Evolutionary conservation across 352 stramenopile species (phyloP).

Genomic region (Phytophthora boehmeriae): DNA sequence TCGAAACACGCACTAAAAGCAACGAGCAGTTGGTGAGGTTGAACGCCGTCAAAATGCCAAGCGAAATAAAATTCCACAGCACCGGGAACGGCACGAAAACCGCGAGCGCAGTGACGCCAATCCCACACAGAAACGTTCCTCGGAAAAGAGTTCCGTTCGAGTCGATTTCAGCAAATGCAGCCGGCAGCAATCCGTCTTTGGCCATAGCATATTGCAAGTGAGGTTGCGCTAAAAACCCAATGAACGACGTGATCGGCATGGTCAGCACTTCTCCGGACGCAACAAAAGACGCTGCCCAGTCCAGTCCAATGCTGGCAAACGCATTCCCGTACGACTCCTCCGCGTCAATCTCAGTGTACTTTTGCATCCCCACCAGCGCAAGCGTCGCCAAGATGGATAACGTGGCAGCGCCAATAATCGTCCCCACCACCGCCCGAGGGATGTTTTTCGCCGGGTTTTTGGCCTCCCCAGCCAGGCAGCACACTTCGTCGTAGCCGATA

Average conservation of each 20-base stretch:
- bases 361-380: conserved; percentile 92
- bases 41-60: conserved; percentile 90
- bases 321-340: conserved; percentile 75
- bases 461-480: conserved; percentile 90
- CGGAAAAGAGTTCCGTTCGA: conserved; percentile 74
- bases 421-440: conserved; percentile 89
- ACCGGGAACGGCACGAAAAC: conserved; percentile 86
- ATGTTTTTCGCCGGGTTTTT: conserved; percentile 89
- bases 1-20: conserved; percentile 65
- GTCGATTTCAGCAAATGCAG: conserved; percentile 81
- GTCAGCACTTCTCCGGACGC: conserved; percentile 93
- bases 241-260: conserved; percentile 95
- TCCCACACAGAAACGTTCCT: conserved; percentile 65
- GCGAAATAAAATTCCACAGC: conserved; percentile 91
- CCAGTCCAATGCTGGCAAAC: conserved; percentile 64
- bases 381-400: conserved; percentile 90
- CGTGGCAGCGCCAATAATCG: conserved; percentile 81
- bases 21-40: conserved; percentile 91
- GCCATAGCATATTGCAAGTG: conserved; percentile 92
- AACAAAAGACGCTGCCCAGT: conserved; percentile 86
- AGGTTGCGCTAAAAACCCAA: conserved; percentile 94
- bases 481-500: conserved; percentile 97
- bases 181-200: conserved; percentile 92
- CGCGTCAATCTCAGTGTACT: conserved; percentile 83
- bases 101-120: conserved; percentile 56